These are phyloP conservation scores for Populus tomentosa DNA, from an alignment of 441 rosid genomes.

Conservation along the genomic window DNA sequence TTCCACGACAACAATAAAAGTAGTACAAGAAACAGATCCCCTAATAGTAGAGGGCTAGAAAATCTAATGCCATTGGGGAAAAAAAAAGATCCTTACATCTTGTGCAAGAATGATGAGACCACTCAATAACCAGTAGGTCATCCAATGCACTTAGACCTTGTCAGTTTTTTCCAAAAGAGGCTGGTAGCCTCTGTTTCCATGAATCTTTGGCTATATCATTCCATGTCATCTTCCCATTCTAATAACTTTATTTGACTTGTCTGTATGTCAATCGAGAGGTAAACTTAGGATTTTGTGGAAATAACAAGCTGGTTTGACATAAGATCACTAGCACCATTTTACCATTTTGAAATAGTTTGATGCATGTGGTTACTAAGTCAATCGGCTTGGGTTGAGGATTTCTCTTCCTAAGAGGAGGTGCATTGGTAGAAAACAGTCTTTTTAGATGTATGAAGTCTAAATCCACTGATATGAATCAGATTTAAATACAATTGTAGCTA, in stretches of 20 bases:
- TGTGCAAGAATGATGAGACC: neutral
- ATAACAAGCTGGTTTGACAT: neutral
- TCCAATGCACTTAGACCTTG: neutral
- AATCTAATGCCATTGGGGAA: neutral
- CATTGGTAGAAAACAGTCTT: neutral
- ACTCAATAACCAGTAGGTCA: neutral
- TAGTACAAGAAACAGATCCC: neutral
- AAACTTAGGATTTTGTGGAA: neutral
- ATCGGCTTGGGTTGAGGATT: neutral
- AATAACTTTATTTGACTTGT: neutral
- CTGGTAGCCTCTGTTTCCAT: neutral
- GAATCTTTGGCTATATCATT: neutral
- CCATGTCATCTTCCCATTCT: neutral
- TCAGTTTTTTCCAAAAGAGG: neutral
- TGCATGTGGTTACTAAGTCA: neutral
- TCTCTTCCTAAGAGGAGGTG: neutral
- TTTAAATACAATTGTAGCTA: neutral
- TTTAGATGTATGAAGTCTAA: constrained; percentile 1
- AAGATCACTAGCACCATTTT: neutral
- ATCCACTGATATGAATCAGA: neutral
- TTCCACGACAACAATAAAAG: neutral
- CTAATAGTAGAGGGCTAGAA: neutral
- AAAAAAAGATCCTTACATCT: neutral
- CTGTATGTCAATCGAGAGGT: neutral
- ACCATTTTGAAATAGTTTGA: neutral